Evolutionary conservation across 208 protist species (phyloP), one percentile per base, ranked within the genome.

Genomic region (Porcisia hertigi): DNA sequence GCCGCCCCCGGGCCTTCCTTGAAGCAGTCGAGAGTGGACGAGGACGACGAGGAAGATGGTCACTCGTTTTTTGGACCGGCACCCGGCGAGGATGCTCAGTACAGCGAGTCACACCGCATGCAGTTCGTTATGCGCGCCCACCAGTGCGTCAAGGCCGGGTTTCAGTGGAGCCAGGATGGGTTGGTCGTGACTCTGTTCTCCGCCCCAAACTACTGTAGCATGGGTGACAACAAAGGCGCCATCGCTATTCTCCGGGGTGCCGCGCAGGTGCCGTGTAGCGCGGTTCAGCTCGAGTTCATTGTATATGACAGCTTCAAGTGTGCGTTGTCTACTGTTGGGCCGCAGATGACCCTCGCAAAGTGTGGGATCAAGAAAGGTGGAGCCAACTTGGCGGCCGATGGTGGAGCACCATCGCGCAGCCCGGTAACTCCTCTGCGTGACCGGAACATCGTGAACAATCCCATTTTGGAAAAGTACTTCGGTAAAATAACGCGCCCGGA

Each of bases 101-200:
- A 53, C 62, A 6, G 47, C 57, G 70, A 79, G 63, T 73, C 77
- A 34, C 71, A 81, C 65, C 14, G 57, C 3, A 81, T 99, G 43
- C 99, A 99, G 74, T 94, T 97, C 69, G 88, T 99, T 52, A 73
- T 92, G 64, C 87, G 97, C 11, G 94, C 96, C 1, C 98, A 99
- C 73, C 96, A 99, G 86, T 89, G 98, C 30, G 94, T 97, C 12
- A 80, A 90, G 71, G 90, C 95, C 12, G 98, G 98, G 7, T 97
- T 94, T 69, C 73, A 84, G 41, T 96, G 88, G 87, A 71, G 58
- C 14, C 91, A 96, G 59, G 77, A 76, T 5, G 79, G 80, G 0
- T 72, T 82, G 25, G 75, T 89, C 2, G 76, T 97, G 34, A 97
- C 93, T 2, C 57, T 97, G 41, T 97, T 97, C 71, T 94, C 91